Evolutionary conservation across 192 early-diverging fungal species (phyloP).

Genomic region (Mortierella antarctica): DNA sequence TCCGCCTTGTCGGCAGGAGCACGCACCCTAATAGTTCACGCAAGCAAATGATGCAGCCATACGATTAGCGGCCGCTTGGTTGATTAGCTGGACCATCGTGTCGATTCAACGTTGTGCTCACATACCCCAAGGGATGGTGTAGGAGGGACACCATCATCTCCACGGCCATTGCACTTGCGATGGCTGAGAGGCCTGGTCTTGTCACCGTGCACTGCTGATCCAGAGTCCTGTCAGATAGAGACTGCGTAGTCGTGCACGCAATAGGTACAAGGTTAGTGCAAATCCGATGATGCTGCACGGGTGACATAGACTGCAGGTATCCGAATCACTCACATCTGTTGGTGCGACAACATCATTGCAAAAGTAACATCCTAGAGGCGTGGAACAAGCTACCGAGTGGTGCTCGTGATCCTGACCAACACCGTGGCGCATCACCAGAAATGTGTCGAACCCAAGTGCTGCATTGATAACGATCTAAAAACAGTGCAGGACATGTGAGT

Average conservation of each 20-base stretch:
- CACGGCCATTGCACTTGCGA: conserved; percentile 88
- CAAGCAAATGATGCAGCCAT: neutral
- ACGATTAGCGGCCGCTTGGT: neutral
- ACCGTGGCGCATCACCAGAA: conserved; percentile 96
- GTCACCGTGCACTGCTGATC: conserved; percentile 99
- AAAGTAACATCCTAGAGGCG: conserved; percentile 92
- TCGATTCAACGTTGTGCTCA: neutral
- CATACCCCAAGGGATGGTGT: conserved; percentile 83
- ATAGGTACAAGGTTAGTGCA: conserved; percentile 1
- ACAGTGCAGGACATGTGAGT: neutral
- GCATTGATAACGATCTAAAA: conserved; percentile 87
- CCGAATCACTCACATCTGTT: conserved; percentile 72
- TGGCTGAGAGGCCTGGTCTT: conserved; percentile 91
- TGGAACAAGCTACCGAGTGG: conserved; percentile 4
- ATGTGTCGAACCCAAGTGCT: conserved; percentile 96
- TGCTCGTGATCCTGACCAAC: conserved; percentile 51
- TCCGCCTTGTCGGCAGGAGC: conserved; percentile 69
- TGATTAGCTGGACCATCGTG: neutral
- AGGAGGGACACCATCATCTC: conserved; percentile 91
- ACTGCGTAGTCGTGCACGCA: conserved; percentile 55
- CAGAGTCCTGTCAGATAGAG: conserved; percentile 90
- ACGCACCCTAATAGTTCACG: conserved; percentile 1
- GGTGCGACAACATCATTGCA: conserved; percentile 99
- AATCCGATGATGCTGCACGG: too few species aligned
- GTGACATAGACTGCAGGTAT: too few species aligned